A percentile compares a stretch with the other conserved stretches of the same genome.
These are phyloP conservation scores for Verticillium longisporum DNA, from an alignment of 2,329 filamentous ascomycete genomes.

Conservation along the genomic window DNA sequence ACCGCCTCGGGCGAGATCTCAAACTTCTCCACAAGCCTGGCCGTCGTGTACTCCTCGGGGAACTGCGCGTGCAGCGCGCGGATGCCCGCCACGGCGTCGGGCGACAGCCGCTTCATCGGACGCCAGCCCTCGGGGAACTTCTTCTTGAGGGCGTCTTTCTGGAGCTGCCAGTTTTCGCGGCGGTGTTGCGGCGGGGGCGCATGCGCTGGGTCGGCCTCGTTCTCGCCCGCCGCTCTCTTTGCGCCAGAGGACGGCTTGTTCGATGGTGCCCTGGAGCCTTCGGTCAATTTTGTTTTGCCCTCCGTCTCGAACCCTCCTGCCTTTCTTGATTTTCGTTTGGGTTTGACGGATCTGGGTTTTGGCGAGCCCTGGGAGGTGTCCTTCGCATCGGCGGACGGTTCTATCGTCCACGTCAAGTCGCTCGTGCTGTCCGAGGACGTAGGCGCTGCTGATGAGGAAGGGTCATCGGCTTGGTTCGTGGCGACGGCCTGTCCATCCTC, in stretches of 20 bases:
- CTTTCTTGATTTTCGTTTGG: constrained; percentile 6
- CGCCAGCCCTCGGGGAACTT: constrained; percentile 82
- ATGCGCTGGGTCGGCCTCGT: constrained; percentile 18
- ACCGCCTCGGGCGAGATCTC: constrained; percentile 83
- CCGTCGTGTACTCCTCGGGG: constrained; percentile 69
- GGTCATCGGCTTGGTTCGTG: neutral
- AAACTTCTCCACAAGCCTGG: constrained; percentile 69
- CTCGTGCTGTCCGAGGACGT: neutral
- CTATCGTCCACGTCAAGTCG: neutral
- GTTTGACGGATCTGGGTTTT: neutral
- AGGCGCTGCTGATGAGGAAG: neutral
- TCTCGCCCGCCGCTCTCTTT: constrained; percentile 1
- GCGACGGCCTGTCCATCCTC: constrained; percentile 9
- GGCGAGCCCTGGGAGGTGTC: neutral
- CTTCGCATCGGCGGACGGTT: neutral
- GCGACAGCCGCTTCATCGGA: constrained; percentile 80
- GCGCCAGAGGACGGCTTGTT: constrained; percentile 4
- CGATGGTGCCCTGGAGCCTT: neutral
- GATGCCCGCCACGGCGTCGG: constrained; percentile 87
- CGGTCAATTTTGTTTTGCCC: neutral
- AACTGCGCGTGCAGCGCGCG: constrained; percentile 72
- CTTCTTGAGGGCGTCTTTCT: constrained; percentile 66
- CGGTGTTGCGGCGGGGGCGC: constrained; percentile 8
- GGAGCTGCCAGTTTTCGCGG: constrained; percentile 59
- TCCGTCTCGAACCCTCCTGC: constrained; percentile 3